A percentile compares a stretch with the other conserved stretches of the same genome.
Conservation (phyloP, 2,329 filamentous ascomycete species). For the Ilyonectria sp. region DNA sequence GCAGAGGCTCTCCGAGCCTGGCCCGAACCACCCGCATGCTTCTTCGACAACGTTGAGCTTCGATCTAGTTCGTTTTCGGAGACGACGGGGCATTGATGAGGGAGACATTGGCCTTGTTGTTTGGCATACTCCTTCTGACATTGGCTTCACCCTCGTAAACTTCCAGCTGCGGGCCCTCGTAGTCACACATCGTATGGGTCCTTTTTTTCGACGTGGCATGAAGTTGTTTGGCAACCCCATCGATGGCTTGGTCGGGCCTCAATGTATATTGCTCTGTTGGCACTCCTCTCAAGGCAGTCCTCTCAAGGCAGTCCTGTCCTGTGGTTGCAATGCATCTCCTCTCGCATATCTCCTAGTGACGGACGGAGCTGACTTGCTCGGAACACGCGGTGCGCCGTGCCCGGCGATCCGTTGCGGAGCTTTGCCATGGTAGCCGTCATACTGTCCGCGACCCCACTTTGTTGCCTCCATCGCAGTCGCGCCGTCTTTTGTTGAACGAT, state of each 20-base stretch:
- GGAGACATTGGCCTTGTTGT: neutral
- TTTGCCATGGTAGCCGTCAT: neutral
- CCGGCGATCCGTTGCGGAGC: neutral
- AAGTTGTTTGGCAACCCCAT: neutral
- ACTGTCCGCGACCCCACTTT: neutral
- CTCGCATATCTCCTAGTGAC: neutral
- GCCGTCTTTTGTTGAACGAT: neutral
- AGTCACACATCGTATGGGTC: neutral
- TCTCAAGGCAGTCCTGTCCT: neutral
- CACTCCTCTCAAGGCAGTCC: neutral
- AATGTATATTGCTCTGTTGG: neutral
- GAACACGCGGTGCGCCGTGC: neutral
- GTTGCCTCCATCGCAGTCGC: neutral
- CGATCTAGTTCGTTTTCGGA: neutral
- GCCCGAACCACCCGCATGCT: neutral
- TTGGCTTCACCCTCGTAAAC: neutral
- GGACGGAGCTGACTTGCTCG: neutral
- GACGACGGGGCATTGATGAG: neutral
- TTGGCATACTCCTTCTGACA: neutral
- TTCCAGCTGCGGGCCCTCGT: neutral
- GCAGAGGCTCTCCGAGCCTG: neutral
- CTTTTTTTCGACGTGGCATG: slow-evolving; percentile 4
- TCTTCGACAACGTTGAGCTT: neutral
- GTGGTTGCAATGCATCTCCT: neutral
- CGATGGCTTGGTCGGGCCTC: neutral